Evolutionary conservation across 257 asterid species (phyloP), one percentile per base, ranked within the genome.

Genomic region (Marsdenia floribunda): DNA sequence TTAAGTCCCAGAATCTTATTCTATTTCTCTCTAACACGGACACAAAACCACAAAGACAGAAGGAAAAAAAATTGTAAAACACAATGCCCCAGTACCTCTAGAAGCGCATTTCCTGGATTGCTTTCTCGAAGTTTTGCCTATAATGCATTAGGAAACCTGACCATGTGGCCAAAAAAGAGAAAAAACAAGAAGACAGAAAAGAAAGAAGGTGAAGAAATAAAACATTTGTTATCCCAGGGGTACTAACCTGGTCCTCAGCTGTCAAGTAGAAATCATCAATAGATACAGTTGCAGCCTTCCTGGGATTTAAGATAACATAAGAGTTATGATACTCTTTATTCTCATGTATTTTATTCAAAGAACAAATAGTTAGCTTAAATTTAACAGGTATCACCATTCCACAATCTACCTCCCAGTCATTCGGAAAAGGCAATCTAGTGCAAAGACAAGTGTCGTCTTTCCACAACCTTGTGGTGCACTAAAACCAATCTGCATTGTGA

Each of bases 401-500:
- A 57, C 77, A 87, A 82, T 84, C 89, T 88, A 95, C 99, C 99
- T 92, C 91, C 97, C 98, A 76, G 85, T 86, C 73, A 86, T 78
- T 68, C 68, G 74, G 86, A 92, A 92, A 78, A 95, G 97, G 82
- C 84, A 92, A 73, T 91, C 90, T 80, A 95, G 85, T 72, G 98
- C 98, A 77, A 92, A 92, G 78, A 92, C 99, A 42, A 95, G 97
- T 0, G 99, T 93, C 11, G 99, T 92, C 80, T 95, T 95, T 69
- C 99, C 99, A 85, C 99, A 93, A 68, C 99, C 99, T 85, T 95
- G 99, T 21, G 99, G 99, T 16, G 98, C 98, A 78, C 99, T 95
- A 82, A 95, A 92, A 75, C 99, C 99, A 85, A 95, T 95, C 99
- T 95, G 87, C 93, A 85, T 57, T 46, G 66, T 33, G 13, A 71